Evolutionary conservation across 163 green algal genomes (phyloP).

Genomic region (Chlorella variabilis): DNA sequence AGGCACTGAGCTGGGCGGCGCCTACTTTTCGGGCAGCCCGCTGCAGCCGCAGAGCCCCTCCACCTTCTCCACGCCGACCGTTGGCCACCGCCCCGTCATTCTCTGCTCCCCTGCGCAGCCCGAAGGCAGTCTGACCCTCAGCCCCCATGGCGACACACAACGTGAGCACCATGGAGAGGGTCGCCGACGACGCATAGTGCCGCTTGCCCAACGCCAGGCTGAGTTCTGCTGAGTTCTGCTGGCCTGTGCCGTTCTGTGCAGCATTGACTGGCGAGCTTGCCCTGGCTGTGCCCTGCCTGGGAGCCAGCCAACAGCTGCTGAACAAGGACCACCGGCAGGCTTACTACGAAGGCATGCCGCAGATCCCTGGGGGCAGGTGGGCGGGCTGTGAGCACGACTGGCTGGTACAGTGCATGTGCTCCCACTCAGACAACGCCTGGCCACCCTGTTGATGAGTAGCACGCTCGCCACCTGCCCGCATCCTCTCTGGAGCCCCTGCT

Average conservation of each 20-base stretch:
- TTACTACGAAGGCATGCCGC: constrained; percentile 92
- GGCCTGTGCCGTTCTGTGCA: too few relatives aligned
- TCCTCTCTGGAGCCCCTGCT: too few relatives aligned
- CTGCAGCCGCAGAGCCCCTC: constrained; percentile 84
- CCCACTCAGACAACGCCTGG: too few relatives aligned
- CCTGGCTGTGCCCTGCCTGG: constrained; percentile 79
- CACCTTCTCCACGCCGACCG: constrained; percentile 82
- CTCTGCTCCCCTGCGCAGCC: constrained; percentile 42
- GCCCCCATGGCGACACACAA: constrained; percentile 26
- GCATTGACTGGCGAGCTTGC: constrained; percentile 74
- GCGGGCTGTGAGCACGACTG: too few relatives aligned
- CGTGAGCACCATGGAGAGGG: neutral
- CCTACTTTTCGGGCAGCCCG: constrained; percentile 76
- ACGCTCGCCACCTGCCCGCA: neutral
- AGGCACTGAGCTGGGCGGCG: constrained; percentile 94
- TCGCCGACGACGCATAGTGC: too few relatives aligned
- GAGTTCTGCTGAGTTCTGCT: too few relatives aligned
- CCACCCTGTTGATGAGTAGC: neutral
- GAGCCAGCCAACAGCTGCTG: constrained; percentile 83
- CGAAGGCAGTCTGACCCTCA: constrained; percentile 22
- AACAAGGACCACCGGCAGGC: constrained; percentile 83
- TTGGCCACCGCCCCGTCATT: constrained; percentile 79
- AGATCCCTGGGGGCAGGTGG: constrained; percentile 14
- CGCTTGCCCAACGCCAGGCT: too few relatives aligned
- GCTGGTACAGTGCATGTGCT: too few relatives aligned